Base-by-base conservation (phyloP, 129 eudicot species). In the Deinandra increscens region DNA sequence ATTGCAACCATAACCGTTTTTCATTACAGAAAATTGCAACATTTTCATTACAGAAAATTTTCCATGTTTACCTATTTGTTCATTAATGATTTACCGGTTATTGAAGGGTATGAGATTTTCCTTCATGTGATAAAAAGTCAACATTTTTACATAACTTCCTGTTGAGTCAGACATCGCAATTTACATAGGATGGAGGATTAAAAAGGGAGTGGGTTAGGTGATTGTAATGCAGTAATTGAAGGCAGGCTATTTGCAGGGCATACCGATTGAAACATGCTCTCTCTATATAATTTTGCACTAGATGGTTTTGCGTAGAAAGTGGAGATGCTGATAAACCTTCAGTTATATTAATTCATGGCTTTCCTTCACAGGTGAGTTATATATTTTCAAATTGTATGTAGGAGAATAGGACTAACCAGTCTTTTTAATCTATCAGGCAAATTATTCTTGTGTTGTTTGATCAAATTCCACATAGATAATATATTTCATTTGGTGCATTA, bases 281-380 rank as follows among this genome's bases (percentile, higher is more conserved):
- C 42, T 82, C 6, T 79, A 76, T 83, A 68, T 88, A 76, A 74
- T 86, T 84, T 83, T 86, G 81, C 96, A 80, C 81, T 89, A 93
- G 98, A 93, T 93, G 98, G 98, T 93, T 93, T 78, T 89, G 88
- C 75, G 88, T 93, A 23, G 97, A 93, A 81, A 87, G 88, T 75
- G 98, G 98, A 76, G 89, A 76, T 59, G 68, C 83, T 76, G 90
- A 77, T 43, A 87, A 83, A 68, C 88, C 89, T 68, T 61, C 95
- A 13, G 78, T 93, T 51, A n/a, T 93, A 65, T 72, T 89, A 58
- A 83, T 93, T 76, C 98, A 89, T 72, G 98, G 98, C n/a, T 87
- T 93, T 60, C 98, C 98, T 74, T 93, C 98, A 73, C 98, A 93
- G 88, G 98, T 89, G 73, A 84, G 70, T 72, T 64, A 26, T 64